Conservation (phyloP, 345 rosid genomes). For the Citrus australasica region DNA sequence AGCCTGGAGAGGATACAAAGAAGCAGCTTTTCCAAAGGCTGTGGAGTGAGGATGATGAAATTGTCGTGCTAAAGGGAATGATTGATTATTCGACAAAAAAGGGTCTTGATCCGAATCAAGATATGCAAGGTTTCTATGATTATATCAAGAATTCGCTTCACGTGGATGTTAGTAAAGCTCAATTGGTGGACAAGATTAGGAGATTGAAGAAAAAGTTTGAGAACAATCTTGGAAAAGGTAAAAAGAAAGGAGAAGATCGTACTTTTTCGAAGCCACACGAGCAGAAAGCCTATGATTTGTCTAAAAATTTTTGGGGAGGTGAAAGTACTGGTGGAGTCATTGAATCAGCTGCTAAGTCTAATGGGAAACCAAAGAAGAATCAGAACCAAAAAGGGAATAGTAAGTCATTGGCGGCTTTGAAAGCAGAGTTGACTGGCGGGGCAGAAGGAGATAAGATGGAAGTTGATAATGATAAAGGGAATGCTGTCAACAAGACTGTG, state of each 20-base stretch:
- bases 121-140: constrained; percentile 34
- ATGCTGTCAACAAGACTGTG: not conserved
- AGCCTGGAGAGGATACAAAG: constrained; percentile 38
- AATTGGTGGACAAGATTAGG: constrained; percentile 40
- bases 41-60: constrained; percentile 50
- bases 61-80: constrained; percentile 42
- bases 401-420: not conserved
- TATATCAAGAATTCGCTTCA: constrained; percentile 39
- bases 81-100: constrained; percentile 29
- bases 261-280: constrained; percentile 28
- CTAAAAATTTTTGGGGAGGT: constrained; percentile 38
- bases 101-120: constrained; percentile 32
- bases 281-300: constrained; percentile 30
- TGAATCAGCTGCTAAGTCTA: constrained; percentile 15
- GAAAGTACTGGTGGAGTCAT: constrained; percentile 13
- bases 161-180: constrained; percentile 28
- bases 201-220: constrained; percentile 40
- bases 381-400: constrained; percentile 10
- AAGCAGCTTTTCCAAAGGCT: constrained; percentile 41
- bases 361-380: constrained; percentile 23
- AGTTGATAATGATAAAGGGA: not conserved
- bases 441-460: constrained; percentile 8
- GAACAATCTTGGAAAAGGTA: constrained; percentile 10
- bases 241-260: constrained; percentile 23
- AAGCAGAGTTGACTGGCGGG: not conserved